Conservation (phyloP, 371 early-diverging fungal genomes). For the Coelomomyces lativittatus region DNA sequence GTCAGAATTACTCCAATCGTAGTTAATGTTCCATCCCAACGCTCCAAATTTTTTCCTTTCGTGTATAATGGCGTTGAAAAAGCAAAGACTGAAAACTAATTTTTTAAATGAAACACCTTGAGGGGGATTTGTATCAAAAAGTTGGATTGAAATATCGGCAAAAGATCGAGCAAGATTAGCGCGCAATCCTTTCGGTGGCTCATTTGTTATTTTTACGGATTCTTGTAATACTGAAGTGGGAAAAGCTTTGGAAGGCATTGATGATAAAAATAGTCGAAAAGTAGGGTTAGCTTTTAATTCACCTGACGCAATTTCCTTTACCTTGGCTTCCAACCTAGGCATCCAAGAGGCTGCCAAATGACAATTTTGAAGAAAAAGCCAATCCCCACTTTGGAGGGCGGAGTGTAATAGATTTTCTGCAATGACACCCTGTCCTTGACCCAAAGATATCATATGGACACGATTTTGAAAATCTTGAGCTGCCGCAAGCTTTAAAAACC, state of each 20-base stretch:
- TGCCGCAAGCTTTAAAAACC: slow-evolving; percentile 29
- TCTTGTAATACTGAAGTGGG: slow-evolving; percentile 32
- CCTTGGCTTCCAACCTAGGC: slow-evolving; percentile 25
- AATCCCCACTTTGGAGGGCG: slow-evolving; percentile 25
- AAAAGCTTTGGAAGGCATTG: slow-evolving; percentile 32
- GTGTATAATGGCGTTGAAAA: slow-evolving; percentile 41
- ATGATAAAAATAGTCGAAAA: slow-evolving; percentile 9
- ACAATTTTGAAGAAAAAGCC: slow-evolving; percentile 38
- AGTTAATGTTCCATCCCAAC: slow-evolving; percentile 40
- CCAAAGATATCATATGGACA: slow-evolving; percentile 23
- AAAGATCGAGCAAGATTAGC: slow-evolving; percentile 30
- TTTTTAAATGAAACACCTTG: slow-evolving; percentile 22
- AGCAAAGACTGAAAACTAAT: slow-evolving; percentile 21
- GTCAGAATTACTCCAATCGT: slow-evolving; percentile 22
- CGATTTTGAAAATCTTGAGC: slow-evolving; percentile 29
- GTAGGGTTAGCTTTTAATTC: slow-evolving; percentile 13
- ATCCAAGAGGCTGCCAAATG: slow-evolving; percentile 38
- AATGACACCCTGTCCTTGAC: slow-evolving; percentile 37
- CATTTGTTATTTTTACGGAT: slow-evolving; percentile 31
- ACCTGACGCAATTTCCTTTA: slow-evolving; percentile 20
- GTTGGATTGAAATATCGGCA: slow-evolving; percentile 22
- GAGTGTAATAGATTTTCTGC: slow-evolving; percentile 30
- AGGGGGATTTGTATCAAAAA: slow-evolving; percentile 8
- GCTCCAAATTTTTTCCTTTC: slow-evolving; percentile 37
- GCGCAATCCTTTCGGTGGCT: slow-evolving; percentile 36